Evolutionary conservation across 108 stramenopile genomes (phyloP).

Genomic region (Epithemia pelagica): DNA sequence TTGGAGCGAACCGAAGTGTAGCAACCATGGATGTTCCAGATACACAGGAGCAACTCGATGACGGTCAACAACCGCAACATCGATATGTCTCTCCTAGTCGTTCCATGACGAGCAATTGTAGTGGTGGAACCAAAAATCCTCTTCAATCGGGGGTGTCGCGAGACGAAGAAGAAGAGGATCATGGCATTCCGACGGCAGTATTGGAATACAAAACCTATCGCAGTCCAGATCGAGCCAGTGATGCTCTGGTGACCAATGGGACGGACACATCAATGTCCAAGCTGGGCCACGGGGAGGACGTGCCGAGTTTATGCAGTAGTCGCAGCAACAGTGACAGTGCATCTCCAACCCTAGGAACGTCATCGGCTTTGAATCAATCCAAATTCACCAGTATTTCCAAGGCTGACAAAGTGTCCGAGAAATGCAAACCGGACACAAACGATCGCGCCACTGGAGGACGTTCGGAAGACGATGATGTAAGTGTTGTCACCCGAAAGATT

Average conservation of each 20-base stretch:
- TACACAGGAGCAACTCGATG: neutral
- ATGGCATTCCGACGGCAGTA: constrained; percentile 8
- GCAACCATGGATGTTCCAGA: neutral
- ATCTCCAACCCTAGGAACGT: too few species aligned
- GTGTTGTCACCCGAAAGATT: too few species aligned
- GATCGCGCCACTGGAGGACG: too few species aligned
- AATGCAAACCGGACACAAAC: too few species aligned
- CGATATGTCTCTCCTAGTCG: neutral
- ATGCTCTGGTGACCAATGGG: neutral
- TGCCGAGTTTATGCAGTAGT: too few species aligned
- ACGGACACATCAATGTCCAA: too few species aligned
- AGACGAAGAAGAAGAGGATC: neutral
- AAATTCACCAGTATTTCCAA: too few species aligned
- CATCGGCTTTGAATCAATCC: too few species aligned
- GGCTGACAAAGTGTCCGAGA: too few species aligned
- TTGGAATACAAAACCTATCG: constrained; percentile 40
- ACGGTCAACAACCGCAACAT: neutral
- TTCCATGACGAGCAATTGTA: neutral
- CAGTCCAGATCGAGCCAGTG: constrained; percentile 24
- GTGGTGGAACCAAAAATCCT: neutral
- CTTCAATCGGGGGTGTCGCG: neutral
- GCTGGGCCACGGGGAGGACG: too few species aligned
- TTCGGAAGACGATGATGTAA: too few species aligned
- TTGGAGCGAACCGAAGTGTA: neutral
- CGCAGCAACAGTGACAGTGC: too few species aligned